These are phyloP conservation scores for Hypoxylon fragiforme DNA, from an alignment of 495 filamentous ascomycete species.

Conservation along the genomic window DNA sequence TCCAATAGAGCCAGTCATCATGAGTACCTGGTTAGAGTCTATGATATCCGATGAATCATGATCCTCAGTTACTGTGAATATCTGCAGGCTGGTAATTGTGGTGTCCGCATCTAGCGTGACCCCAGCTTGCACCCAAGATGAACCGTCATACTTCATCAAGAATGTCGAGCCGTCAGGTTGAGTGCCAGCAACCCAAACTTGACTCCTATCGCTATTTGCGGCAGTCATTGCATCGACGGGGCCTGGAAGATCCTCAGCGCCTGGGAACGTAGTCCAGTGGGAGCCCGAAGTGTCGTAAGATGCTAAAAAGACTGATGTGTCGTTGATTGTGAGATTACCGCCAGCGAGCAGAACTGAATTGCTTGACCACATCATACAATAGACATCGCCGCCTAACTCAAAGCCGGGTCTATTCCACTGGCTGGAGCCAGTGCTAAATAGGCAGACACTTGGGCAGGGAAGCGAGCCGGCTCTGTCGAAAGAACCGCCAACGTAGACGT, in stretches of 20 bases:
- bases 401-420: conserved; percentile 81
- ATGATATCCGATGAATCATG: conserved; percentile 70
- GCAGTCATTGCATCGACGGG: conserved; percentile 74
- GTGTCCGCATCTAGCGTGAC: conserved; percentile 64
- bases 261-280: conserved; percentile 67
- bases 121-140: conserved; percentile 55
- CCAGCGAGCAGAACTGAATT: conserved; percentile 70
- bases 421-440: conserved; percentile 64
- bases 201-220: conserved; percentile 64
- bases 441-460: conserved; percentile 78
- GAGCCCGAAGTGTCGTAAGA: conserved; percentile 68
- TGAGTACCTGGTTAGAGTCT: conserved; percentile 66
- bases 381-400: conserved; percentile 67
- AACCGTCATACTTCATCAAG: conserved; percentile 73
- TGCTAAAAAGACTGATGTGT: conserved; percentile 63
- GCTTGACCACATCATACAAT: conserved; percentile 74
- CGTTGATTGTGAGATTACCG: conserved; percentile 71
- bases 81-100: conserved; percentile 74
- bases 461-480: conserved; percentile 84
- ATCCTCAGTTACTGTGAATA: conserved; percentile 67
- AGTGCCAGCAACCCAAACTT: conserved; percentile 80
- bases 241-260: conserved; percentile 70
- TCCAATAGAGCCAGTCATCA: conserved; percentile 78
- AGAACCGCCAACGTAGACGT: conserved; percentile 84
- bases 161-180: conserved; percentile 69